Percentiles rank a stretch among this genome's conserved stretches.
These are phyloP conservation scores for Hordeum marinum DNA, from an alignment of 176 grass and related monocot species.

Conservation along the genomic window DNA sequence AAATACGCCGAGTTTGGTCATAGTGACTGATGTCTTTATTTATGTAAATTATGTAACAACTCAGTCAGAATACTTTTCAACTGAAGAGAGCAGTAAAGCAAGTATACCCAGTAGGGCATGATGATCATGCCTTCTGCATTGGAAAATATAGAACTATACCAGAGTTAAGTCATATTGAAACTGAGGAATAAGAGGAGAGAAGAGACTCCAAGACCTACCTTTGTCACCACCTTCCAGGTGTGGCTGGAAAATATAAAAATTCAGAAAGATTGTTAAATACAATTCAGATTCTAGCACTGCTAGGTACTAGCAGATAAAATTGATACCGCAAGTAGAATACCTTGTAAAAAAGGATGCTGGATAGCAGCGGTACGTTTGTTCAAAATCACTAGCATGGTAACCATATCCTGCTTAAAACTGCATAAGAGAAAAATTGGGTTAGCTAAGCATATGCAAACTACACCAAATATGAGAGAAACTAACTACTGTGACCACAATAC, in stretches of 20 bases:
- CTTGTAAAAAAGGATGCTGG: slow-evolving; percentile 92
- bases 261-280: slow-evolving; percentile 13
- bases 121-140: slow-evolving; percentile 90
- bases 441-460: not conserved
- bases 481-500: not conserved
- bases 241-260: slow-evolving; percentile 50
- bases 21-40: not conserved
- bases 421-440: not conserved
- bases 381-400: slow-evolving; percentile 57
- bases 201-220: slow-evolving; percentile 20
- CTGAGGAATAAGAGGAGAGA: not conserved
- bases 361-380: slow-evolving; percentile 68
- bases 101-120: slow-evolving; percentile 85
- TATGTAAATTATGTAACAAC: not conserved
- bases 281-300: slow-evolving; percentile 15
- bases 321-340: slow-evolving; percentile 25
- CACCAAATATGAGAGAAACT: not conserved
- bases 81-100: not conserved
- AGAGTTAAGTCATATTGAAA: slow-evolving; percentile 11
- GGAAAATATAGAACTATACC: slow-evolving; percentile 12
- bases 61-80: not conserved
- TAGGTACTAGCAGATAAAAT: slow-evolving; percentile 14
- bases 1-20: not conserved
- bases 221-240: slow-evolving; percentile 83
- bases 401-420: slow-evolving; percentile 59